Base-by-base conservation (phyloP, 148 eudicot species). In the Vaccinium macrocarpon region DNA sequence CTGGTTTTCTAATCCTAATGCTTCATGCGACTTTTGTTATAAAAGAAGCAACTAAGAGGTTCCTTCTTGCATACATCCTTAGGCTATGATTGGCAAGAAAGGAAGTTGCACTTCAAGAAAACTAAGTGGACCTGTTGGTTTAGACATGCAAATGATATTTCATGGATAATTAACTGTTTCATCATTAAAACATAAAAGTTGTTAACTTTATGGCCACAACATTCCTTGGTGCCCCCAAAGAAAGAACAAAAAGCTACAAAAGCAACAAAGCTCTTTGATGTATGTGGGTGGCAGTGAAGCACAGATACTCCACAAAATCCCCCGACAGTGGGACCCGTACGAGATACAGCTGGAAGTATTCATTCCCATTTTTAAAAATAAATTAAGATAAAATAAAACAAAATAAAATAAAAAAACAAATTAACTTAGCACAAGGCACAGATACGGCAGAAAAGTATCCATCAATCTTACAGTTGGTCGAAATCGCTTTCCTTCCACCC, bases 401-500 rank as follows among this genome's bases (percentile, higher is more conserved):
- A n/a, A n/a, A n/a, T n/a, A n/a, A 32, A 32, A 32, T 32, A 32
- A 32, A 8, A 10, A 51, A 66, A 66, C 0, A 66, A 66, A 9
- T 25, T 25, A 25, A 11, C 11, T 66, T 66, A 9, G 35, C 14
- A 64, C 35, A 23, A 21, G 10, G 13, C 1, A 10, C 15, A 66
- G 32, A 66, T 66, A 66, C 15, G 15, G 32, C 35, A 23, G 6
- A 61, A 61, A n/a, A 66, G 35, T 21, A 84, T 5, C 72, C 52
- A 62, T 35, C 27, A 86, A 81, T 82, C 91, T 84, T 90, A 93
- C 99, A 53, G 99, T 96, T 68, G 99, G 99, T 51, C 99, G 92
- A 71, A 96, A 96, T 53, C 95, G 92, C 88, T 96, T 93, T 83
- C 99, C 99, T 89, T 96, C 97, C 49, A 93, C 95, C 82, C 82